Base-by-base conservation (phyloP, 2,329 filamentous ascomycete species). In the Dactylellina haptotyla region DNA sequence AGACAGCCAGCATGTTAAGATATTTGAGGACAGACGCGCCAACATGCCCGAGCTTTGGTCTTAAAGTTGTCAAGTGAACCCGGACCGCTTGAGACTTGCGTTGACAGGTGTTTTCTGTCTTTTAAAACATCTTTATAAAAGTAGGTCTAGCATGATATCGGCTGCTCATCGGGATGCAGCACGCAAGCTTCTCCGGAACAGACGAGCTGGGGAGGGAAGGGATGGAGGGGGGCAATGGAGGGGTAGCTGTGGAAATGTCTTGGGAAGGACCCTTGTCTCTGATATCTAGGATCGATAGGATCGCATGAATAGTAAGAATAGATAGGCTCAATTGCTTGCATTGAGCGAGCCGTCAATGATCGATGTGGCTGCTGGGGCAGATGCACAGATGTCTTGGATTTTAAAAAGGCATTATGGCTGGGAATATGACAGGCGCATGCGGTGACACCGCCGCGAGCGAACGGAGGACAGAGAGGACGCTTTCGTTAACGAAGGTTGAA, bases 381-480 rank as follows among this genome's bases (percentile, higher is more conserved):
- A 23, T 23, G 16, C 32, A 28, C 45, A 39, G 41, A 56, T 48
- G 45, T 57, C 28, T 53, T 53, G 28, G n/a, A 32, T 37, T 53
- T 53, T 53, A n/a, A 43, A 65, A 65, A 48, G 18, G 45, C 16
- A 16, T 8, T 8, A 18, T n/a, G 51, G 16, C 50, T 25, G 28
- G 28, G 32, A 65, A 65, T 37, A 56, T 67, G 63, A 58, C 63
- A 67, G 63, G 63, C 63, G 63, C 54, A 67, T 59, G 63, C 63
- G 53, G 41, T 45, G 63, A 67, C 63, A 67, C 63, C 53, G 53
- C 63, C 63, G 53, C 16, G 63, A 67, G 63, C 53, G 63, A 67
- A 30, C 16, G 63, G 63, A 67, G 45, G 25, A 43, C 23, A 18
- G 28, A n/a, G 39, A n/a, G n/a, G n/a, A n/a, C n/a, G 18, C 41